phyloP scores from a whole-genome alignment of 1,139 yeast genomes.

The Torulaspora globosa region DNA sequence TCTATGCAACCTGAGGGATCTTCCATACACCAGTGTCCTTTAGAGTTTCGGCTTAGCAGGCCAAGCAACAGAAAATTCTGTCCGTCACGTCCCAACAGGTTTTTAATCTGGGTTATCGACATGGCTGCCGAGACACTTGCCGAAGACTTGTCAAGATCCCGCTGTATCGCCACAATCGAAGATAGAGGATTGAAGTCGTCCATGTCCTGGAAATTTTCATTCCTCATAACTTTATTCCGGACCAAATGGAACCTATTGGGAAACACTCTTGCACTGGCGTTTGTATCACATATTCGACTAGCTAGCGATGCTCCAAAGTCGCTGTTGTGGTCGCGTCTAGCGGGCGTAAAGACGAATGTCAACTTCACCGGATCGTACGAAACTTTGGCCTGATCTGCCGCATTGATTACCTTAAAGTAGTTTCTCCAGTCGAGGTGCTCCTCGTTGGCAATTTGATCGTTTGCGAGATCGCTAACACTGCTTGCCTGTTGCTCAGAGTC shows the following conservation, averaged over 20 bases:
- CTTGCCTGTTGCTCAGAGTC: neutral
- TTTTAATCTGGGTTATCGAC: slow-evolving; percentile 72
- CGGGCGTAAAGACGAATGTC: slow-evolving; percentile 48
- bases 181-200: slow-evolving; percentile 39
- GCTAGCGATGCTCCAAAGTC: slow-evolving; percentile 1
- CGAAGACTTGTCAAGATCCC: slow-evolving; percentile 24
- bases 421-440: slow-evolving; percentile 58
- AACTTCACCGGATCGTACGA: slow-evolving; percentile 61
- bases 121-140: slow-evolving; percentile 36
- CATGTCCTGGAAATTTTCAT: slow-evolving; percentile 53
- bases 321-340: slow-evolving; percentile 15
- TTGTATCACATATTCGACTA: slow-evolving; percentile 33
- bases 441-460: slow-evolving; percentile 40
- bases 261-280: slow-evolving; percentile 40
- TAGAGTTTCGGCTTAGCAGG: slow-evolving; percentile 55
- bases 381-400: slow-evolving; percentile 62
- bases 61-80: slow-evolving; percentile 76
- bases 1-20: slow-evolving; percentile 79
- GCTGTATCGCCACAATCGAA: slow-evolving; percentile 29
- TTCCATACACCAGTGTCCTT: slow-evolving; percentile 71
- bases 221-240: slow-evolving; percentile 67
- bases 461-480: slow-evolving; percentile 13
- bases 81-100: slow-evolving; percentile 80
- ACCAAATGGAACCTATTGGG: slow-evolving; percentile 55
- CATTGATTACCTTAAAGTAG: slow-evolving; percentile 62